These are phyloP conservation scores for Pestalotiopsis sp. DNA, from an alignment of 2,329 filamentous ascomycete species.

Conservation along the genomic window DNA sequence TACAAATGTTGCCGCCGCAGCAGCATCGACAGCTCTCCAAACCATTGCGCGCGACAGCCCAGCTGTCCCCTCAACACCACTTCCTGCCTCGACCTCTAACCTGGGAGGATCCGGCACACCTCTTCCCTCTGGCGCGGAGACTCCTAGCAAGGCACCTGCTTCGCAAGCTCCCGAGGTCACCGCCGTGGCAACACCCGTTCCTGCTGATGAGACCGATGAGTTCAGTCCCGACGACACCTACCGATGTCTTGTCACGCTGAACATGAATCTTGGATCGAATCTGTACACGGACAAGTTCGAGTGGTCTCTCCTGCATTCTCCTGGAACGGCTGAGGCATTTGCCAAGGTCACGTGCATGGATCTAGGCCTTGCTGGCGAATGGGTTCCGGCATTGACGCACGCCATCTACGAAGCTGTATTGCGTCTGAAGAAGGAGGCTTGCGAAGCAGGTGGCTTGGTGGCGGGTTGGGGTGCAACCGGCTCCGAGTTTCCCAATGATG, in stretches of 20 bases:
- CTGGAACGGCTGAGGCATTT: slow-evolving; percentile 88
- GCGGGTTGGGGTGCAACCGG: slow-evolving; percentile 67
- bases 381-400: slow-evolving; percentile 91
- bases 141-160: slow-evolving; percentile 48
- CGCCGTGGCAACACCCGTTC: slow-evolving; percentile 66
- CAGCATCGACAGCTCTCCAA: slow-evolving; percentile 17
- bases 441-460: slow-evolving; percentile 87
- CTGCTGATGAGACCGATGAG: slow-evolving; percentile 68
- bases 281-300: slow-evolving; percentile 98
- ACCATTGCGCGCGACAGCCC: slow-evolving; percentile 36
- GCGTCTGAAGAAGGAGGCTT: slow-evolving; percentile 92
- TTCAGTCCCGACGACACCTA: slow-evolving; percentile 93
- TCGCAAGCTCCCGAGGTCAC: slow-evolving; percentile 58
- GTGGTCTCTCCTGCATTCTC: slow-evolving; percentile 91
- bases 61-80: slow-evolving; percentile 41
- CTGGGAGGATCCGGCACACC: slow-evolving; percentile 58
- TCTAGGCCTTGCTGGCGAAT: slow-evolving; percentile 85
- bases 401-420: slow-evolving; percentile 96
- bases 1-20: slow-evolving; percentile 18
- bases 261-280: slow-evolving; percentile 86
- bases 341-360: slow-evolving; percentile 92
- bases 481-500: slow-evolving; percentile 82
- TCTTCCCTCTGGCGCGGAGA: slow-evolving; percentile 50
- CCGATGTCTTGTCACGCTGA: slow-evolving; percentile 86
- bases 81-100: slow-evolving; percentile 25